Conservation (phyloP, 495 filamentous ascomycete genomes). For the Pyrenopolyporus hunteri region DNA sequence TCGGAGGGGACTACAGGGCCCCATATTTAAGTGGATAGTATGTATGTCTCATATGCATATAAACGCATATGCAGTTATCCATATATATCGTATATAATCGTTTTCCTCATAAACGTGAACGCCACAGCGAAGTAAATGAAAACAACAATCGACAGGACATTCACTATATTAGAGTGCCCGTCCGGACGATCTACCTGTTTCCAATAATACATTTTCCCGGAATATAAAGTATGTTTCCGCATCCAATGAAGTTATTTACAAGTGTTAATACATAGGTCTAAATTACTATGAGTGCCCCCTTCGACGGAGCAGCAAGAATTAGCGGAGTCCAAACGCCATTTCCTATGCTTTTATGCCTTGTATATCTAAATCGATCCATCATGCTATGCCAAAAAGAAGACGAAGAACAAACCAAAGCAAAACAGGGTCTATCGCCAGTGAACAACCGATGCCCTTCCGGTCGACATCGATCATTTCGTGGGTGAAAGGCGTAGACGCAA, state of each 20-base stretch:
- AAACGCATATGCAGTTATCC: constrained; percentile 14
- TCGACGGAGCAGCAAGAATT: neutral
- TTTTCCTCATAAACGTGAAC: no score
- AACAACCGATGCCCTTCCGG: neutral
- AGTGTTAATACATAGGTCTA: neutral
- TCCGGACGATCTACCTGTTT: no score
- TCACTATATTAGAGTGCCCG: no score
- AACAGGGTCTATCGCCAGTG: constrained; percentile 16
- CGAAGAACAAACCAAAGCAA: neutral
- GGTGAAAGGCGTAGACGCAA: neutral
- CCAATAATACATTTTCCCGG: constrained; percentile 3
- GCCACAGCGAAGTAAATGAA: no score
- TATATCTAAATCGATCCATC: constrained; percentile 11
- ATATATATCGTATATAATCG: neutral
- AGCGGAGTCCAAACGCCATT: constrained; percentile 26
- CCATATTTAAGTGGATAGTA: neutral
- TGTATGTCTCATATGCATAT: neutral
- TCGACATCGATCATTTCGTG: constrained; percentile 19
- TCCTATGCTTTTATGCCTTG: constrained; percentile 6
- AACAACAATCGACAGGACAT: no score
- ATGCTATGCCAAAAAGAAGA: constrained; percentile 20
- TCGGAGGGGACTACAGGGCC: constrained; percentile 32
- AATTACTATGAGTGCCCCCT: neutral
- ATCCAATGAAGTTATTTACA: neutral
- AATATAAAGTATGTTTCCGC: constrained; percentile 4